A percentile compares a stretch with the other conserved stretches of the same genome.
Conservation (phyloP, 768 basidiomycete genomes). For the Xerocomellus intermedius region DNA sequence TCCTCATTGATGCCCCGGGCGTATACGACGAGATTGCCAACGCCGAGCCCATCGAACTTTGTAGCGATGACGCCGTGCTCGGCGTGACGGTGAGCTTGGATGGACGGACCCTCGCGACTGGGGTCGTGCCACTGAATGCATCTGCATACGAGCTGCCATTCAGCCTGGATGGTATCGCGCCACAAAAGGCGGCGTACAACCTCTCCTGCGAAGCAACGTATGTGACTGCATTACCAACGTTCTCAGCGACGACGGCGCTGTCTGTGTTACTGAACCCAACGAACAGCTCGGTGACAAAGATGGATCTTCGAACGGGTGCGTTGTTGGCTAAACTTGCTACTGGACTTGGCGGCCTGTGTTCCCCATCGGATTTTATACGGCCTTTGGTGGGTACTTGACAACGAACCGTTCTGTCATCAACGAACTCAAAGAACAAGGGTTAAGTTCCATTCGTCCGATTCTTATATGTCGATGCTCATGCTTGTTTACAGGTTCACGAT, state of each 20-base stretch:
- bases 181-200: constrained; percentile 35
- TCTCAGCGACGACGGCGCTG: constrained; percentile 43
- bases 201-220: constrained; percentile 28
- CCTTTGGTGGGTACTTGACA: constrained; percentile 35
- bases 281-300: constrained; percentile 59
- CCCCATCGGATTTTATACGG: constrained; percentile 46
- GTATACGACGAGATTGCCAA: constrained; percentile 47
- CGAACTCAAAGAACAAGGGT: constrained; percentile 34
- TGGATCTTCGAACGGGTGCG: constrained; percentile 59
- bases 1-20: constrained; percentile 54
- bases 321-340: constrained; percentile 50
- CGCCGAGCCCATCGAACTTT: constrained; percentile 41
- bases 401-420: constrained; percentile 26
- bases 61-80: constrained; percentile 23
- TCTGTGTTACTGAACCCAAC: constrained; percentile 49
- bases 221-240: constrained; percentile 41
- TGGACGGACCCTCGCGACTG: constrained; percentile 43
- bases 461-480: not conserved
- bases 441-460: not conserved
- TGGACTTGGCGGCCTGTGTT: constrained; percentile 53
- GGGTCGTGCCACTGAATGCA: constrained; percentile 49
- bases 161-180: constrained; percentile 44
- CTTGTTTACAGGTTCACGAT: constrained; percentile 21
- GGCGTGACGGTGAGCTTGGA: constrained; percentile 46
- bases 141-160: constrained; percentile 51